Conservation (phyloP, 495 filamentous ascomycete species). For the Penicillium chermesinum region DNA sequence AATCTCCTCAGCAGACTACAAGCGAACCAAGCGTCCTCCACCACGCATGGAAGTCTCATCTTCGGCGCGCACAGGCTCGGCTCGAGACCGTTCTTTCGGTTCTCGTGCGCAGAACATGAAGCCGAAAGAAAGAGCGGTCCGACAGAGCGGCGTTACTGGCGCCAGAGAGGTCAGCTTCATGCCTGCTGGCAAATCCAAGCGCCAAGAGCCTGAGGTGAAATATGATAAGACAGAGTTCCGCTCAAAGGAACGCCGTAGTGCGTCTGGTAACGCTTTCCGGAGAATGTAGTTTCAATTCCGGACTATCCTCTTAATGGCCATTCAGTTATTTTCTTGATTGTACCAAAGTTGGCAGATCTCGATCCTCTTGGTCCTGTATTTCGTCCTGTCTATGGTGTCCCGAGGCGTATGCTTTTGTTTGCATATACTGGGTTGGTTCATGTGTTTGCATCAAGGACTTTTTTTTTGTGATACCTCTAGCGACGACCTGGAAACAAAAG, state of each 20-base stretch:
- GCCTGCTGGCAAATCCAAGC: slow-evolving; percentile 55
- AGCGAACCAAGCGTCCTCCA: slow-evolving; percentile 46
- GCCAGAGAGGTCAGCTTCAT: slow-evolving; percentile 85
- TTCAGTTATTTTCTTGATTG: too few species aligned
- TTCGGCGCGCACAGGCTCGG: slow-evolving; percentile 37
- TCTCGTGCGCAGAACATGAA: slow-evolving; percentile 55
- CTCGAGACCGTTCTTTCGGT: slow-evolving; percentile 62
- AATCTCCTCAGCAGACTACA: slow-evolving; percentile 53
- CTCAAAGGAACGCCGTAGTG: slow-evolving; percentile 46
- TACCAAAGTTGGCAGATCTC: too few species aligned
- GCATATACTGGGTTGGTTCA: slow-evolving; percentile 9
- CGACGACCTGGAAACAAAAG: slow-evolving; percentile 9
- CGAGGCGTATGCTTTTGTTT: slow-evolving; percentile 36
- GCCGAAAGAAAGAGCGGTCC: slow-evolving; percentile 39
- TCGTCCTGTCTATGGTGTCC: background rate
- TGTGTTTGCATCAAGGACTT: slow-evolving; percentile 16
- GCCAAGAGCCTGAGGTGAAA: slow-evolving; percentile 24
- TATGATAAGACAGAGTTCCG: slow-evolving; percentile 26
- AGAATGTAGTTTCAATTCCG: slow-evolving; percentile 41
- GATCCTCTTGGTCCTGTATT: too few species aligned
- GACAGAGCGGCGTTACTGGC: slow-evolving; percentile 59
- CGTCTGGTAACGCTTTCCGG: slow-evolving; percentile 50
- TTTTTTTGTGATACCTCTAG: slow-evolving; percentile 7
- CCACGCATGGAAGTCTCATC: slow-evolving; percentile 56
- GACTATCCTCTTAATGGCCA: too few species aligned